Evolutionary conservation across 2,329 filamentous ascomycete genomes (phyloP).

Genomic region (Epicoccum sorghinum): DNA sequence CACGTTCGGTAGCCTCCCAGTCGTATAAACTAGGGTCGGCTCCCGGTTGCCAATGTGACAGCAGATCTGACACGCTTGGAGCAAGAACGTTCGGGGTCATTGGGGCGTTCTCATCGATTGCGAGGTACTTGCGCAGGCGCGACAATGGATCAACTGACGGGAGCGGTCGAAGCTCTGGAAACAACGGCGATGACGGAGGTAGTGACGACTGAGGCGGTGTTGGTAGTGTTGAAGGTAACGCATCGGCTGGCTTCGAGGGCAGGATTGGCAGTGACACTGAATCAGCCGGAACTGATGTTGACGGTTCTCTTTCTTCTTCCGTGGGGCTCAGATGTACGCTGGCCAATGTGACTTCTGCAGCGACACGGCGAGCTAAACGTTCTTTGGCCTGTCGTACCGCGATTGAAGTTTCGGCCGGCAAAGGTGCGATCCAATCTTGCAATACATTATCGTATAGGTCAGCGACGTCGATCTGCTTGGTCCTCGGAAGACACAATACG

Average conservation of each 20-base stretch:
- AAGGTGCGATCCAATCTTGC: constrained; percentile 37
- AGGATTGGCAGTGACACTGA: constrained; percentile 26
- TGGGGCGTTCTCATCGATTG: constrained; percentile 32
- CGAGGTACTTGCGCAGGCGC: constrained; percentile 48
- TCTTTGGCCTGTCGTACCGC: constrained; percentile 39
- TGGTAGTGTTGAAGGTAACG: constrained; percentile 19
- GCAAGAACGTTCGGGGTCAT: constrained; percentile 28
- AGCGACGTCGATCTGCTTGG: constrained; percentile 24
- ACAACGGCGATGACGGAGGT: constrained; percentile 22
- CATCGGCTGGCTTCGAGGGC: constrained; percentile 22
- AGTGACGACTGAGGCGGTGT: constrained; percentile 23
- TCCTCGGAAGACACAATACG: constrained; percentile 19
- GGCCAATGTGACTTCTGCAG: constrained; percentile 48
- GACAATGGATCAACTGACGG: constrained; percentile 23
- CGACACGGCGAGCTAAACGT: constrained; percentile 40
- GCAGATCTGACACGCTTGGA: constrained; percentile 42
- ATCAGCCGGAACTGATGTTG: constrained; percentile 17
- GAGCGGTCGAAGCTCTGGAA: background rate
- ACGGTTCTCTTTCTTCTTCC: constrained; percentile 8
- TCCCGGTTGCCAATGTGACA: constrained; percentile 51
- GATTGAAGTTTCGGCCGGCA: constrained; percentile 32
- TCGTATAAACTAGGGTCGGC: constrained; percentile 49
- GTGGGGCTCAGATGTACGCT: constrained; percentile 27
- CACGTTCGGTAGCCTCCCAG: constrained; percentile 45
- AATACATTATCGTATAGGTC: constrained; percentile 42